Percentiles rank a stretch among this genome's conserved stretches.
Conservation (phyloP, 139 green algal genomes). For the Pseudopediastrum boryanum region DNA sequence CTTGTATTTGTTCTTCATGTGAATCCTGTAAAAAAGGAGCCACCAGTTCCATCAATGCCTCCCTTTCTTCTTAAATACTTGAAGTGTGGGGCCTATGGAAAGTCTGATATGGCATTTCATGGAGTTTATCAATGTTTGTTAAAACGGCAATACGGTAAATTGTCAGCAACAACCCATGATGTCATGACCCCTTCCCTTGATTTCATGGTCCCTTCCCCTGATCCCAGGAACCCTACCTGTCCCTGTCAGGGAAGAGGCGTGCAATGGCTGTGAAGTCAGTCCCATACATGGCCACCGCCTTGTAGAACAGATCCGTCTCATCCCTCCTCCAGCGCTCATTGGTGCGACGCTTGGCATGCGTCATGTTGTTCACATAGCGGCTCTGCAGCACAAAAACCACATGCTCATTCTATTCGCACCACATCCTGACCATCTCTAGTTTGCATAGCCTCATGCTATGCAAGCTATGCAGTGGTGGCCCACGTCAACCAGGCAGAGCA, state of each 20-base stretch:
- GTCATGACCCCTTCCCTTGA: no score
- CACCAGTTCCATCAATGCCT: no score
- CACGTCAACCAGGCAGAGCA: no score
- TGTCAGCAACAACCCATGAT: no score
- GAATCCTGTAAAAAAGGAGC: constrained; percentile 47
- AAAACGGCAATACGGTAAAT: no score
- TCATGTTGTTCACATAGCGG: constrained; percentile 11
- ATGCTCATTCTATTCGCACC: neutral
- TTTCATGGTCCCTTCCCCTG: neutral
- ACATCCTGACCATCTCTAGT: neutral
- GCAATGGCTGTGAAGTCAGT: constrained; percentile 80
- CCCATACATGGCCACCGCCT: constrained; percentile 71
- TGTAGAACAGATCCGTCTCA: constrained; percentile 78
- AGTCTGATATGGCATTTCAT: no score
- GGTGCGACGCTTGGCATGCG: constrained; percentile 17
- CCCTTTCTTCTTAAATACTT: neutral
- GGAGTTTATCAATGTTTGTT: no score
- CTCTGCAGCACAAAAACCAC: neutral
- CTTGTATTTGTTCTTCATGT: constrained; percentile 75
- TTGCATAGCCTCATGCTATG: no score
- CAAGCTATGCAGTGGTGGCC: no score
- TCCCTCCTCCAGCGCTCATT: constrained; percentile 67
- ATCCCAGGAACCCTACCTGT: constrained; percentile 18
- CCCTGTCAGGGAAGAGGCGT: constrained; percentile 25
- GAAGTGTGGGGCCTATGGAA: neutral